Base-by-base conservation (phyloP, 257 asterid genomes). In the Knoxia roxburghii region DNA sequence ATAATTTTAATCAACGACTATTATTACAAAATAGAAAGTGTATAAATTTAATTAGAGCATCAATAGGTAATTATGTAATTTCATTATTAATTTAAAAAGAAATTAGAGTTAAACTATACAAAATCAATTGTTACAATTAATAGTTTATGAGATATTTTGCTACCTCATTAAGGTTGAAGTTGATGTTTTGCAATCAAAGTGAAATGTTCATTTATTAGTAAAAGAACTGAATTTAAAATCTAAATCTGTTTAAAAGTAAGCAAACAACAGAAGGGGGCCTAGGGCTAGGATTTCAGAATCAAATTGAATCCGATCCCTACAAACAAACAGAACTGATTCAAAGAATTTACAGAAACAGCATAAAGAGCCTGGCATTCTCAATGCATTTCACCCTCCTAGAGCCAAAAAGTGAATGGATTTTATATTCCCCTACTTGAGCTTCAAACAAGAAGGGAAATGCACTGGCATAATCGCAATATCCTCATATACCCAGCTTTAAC, bases 401-500 rank as follows among this genome's bases (percentile, higher is more conserved):
- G 26, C 65, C 1, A 12, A 18, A 37, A 60, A 37, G n/a, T 37
- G 65, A 35, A 60, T 60, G 45, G 37, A n/a, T n/a, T n/a, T n/a
- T 60, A 1, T 10, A n/a, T 59, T 64, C 43, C 80, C 53, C 65
- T 49, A 30, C 76, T 73, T 30, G 68, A 70, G 72, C 83, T 78
- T 76, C 67, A 82, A 73, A 91, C 72, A 64, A 75, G 81, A 64
- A 68, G 76, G 40, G 89, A 80, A 21, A 84, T 76, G 64, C 90
- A 75, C 66, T 71, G 72, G 78, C 92, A 89, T 23, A 89, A 73
- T 48, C 82, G 80, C 53, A 89, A 59, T 71, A 89, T 80, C 79
- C 98, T 89, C 82, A 46, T 74, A 84, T 85, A 77, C 21, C 96
- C 95, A 33, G 73, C 68, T 76, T 73, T 73, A 40, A 89, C 81